These are phyloP conservation scores for Citrullus mucosospermus DNA, from an alignment of 306 rosid genomes.

Conservation along the genomic window DNA sequence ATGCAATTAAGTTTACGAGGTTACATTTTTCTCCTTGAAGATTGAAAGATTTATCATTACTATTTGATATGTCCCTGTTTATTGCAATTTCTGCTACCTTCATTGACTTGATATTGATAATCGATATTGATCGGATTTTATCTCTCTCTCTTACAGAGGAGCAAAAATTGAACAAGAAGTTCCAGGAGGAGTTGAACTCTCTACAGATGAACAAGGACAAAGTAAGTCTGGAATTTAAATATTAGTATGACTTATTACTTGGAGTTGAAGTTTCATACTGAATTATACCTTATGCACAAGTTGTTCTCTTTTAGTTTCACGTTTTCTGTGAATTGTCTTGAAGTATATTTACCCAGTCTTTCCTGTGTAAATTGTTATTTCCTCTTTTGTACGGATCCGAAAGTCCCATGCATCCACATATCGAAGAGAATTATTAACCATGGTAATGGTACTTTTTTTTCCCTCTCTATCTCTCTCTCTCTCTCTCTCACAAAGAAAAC, in stretches of 20 bases:
- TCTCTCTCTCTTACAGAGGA: constrained; percentile 39
- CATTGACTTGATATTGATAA: not conserved
- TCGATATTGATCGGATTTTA: not conserved
- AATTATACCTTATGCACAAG: not conserved
- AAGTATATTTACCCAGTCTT: not conserved
- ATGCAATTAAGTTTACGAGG: constrained; percentile 46
- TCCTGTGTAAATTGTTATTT: not conserved
- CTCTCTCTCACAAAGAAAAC: too few relatives aligned
- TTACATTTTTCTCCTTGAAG: constrained; percentile 15
- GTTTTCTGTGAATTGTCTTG: not conserved
- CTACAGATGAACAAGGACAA: constrained; percentile 43
- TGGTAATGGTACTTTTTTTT: not conserved
- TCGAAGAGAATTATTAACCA: not conserved
- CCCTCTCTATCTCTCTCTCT: too few relatives aligned
- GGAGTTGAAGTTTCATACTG: not conserved
- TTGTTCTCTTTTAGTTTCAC: not conserved
- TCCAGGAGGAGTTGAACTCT: constrained; percentile 59
- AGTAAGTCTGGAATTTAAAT: constrained; percentile 37
- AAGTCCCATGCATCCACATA: not conserved
- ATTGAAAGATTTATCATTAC: constrained; percentile 1
- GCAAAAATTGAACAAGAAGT: constrained; percentile 48
- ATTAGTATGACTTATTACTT: not conserved
- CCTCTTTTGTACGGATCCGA: not conserved
- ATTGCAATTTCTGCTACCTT: constrained; percentile 1
- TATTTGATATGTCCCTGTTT: not conserved